Percentiles rank a stretch among this genome's conserved stretches.
Conservation (phyloP, 1,284 basidiomycete species). For the Irpex sp. region DNA sequence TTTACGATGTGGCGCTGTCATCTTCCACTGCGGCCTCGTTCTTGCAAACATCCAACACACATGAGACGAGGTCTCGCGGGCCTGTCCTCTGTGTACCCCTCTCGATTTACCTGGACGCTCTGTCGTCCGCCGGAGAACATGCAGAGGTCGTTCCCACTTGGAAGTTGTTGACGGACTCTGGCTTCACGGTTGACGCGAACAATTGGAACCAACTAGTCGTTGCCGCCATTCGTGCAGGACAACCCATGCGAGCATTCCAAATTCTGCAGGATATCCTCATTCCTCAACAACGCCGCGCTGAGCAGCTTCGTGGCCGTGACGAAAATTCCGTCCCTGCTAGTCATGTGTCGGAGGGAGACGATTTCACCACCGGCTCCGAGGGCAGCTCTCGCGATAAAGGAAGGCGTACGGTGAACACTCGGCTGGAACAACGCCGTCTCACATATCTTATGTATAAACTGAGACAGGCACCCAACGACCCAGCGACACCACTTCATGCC, state of each 20-base stretch:
- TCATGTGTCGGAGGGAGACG: constrained; percentile 37
- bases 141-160: constrained; percentile 66
- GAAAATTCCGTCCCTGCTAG: constrained; percentile 32
- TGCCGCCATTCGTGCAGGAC: constrained; percentile 76
- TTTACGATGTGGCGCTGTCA: constrained; percentile 51
- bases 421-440: not conserved
- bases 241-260: constrained; percentile 80
- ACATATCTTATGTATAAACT: not conserved
- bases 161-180: constrained; percentile 59
- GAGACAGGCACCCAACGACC: constrained; percentile 24
- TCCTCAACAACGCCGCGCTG: constrained; percentile 45
- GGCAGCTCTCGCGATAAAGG: not conserved
- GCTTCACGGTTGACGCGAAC: constrained; percentile 83
- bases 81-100: constrained; percentile 76
- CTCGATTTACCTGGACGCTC: constrained; percentile 80
- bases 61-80: constrained; percentile 33
- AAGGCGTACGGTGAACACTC: not conserved
- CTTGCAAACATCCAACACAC: constrained; percentile 31
- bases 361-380: constrained; percentile 29
- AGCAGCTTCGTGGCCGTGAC: constrained; percentile 14
- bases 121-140: constrained; percentile 67
- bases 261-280: constrained; percentile 80
- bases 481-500: constrained; percentile 55
- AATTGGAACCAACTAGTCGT: constrained; percentile 91
- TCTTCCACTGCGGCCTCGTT: not conserved